These are phyloP conservation scores for Pleurotus tuoliensis DNA, from an alignment of 768 basidiomycete species.

Conservation along the genomic window DNA sequence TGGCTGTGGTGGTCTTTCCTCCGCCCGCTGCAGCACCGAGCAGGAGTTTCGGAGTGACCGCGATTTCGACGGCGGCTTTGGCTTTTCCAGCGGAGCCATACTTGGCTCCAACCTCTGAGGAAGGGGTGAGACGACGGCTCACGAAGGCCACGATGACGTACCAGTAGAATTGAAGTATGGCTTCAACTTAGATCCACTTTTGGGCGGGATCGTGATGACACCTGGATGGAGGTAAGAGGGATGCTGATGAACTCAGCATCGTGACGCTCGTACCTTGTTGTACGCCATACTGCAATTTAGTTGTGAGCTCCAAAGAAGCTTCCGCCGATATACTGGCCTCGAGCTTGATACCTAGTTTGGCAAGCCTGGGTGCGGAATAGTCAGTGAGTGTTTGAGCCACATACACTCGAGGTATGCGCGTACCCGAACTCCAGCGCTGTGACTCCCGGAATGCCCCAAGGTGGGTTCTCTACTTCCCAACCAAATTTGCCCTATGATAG, in stretches of 20 bases:
- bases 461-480: neutral
- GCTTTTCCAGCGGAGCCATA: neutral
- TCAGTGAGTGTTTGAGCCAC: neutral
- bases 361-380: neutral
- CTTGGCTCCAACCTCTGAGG: neutral
- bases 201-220: neutral
- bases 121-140: neutral
- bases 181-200: neutral
- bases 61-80: neutral
- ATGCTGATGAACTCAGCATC: neutral
- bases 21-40: neutral
- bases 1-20: neutral
- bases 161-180: neutral
- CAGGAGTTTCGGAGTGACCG: slow-evolving; percentile 1
- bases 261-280: neutral
- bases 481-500: neutral
- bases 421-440: slow-evolving; percentile 5
- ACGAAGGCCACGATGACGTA: neutral
- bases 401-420: neutral
- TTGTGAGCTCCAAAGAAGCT: neutral
- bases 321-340: neutral
- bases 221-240: neutral
- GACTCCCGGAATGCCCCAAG: neutral
- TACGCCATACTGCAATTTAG: neutral
- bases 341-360: neutral